Evolutionary conservation across 2,329 filamentous ascomycete species (phyloP).

Genomic region (Neofusicoccum sp.): DNA sequence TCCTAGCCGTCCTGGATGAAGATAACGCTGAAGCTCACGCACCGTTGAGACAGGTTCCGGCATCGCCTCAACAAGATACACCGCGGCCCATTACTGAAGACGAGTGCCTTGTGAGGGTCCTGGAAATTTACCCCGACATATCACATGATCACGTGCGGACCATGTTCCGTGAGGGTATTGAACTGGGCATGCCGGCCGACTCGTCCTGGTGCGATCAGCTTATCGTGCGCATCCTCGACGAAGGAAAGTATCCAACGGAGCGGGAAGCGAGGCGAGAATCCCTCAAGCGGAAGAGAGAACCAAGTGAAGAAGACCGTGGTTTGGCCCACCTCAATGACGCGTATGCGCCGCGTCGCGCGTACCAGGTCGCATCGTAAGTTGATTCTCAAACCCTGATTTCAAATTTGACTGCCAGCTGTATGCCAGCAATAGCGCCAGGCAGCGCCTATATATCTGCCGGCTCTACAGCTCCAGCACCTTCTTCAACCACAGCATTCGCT

Average conservation of each 20-base stretch:
- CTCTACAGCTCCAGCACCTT: background rate
- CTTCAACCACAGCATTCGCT: background rate
- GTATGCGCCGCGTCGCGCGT: background rate
- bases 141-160: constrained; percentile 34
- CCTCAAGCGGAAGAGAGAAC: constrained; percentile 35
- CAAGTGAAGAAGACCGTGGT: background rate
- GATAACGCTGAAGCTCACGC: background rate
- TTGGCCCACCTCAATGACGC: background rate
- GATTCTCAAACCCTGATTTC: background rate
- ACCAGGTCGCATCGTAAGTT: constrained; percentile 7
- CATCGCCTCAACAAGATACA: background rate
- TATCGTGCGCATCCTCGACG: constrained; percentile 34
- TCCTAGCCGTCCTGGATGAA: background rate
- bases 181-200: constrained; percentile 29
- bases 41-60: background rate
- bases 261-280: constrained; percentile 28
- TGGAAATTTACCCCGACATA: constrained; percentile 39
- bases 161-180: constrained; percentile 30
- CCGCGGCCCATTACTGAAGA: constrained; percentile 24
- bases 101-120: constrained; percentile 34
- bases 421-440: background rate
- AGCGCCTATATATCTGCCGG: background rate
- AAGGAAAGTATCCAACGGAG: constrained; percentile 39
- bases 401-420: background rate
- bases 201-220: constrained; percentile 32